A percentile compares a stretch with the other conserved stretches of the same genome.
Conservation (phyloP, 192 early-diverging fungal genomes). For the Borealophlyctis nickersoniae region DNA sequence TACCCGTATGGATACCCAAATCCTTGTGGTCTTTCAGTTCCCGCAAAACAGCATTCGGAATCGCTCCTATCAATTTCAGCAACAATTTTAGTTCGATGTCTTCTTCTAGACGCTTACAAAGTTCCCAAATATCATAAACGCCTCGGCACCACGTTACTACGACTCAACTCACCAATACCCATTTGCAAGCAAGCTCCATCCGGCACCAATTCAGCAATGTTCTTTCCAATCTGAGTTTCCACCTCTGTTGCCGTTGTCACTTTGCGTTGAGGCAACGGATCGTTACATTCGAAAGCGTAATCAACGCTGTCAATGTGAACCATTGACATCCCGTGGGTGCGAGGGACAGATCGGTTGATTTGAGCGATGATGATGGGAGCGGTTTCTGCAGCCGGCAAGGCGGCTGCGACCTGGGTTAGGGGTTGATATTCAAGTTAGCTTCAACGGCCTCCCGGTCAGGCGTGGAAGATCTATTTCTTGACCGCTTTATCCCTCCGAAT, state of each 20-base stretch:
- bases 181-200: constrained; percentile 53
- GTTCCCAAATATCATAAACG: not conserved
- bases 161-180: constrained; percentile 37
- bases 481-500: too few species aligned
- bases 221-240: constrained; percentile 43
- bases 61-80: constrained; percentile 18
- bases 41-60: constrained; percentile 51
- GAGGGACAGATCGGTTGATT: constrained; percentile 44
- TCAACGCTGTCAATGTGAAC: constrained; percentile 45
- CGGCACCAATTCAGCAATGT: constrained; percentile 39
- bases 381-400: constrained; percentile 40
- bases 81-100: not conserved
- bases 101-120: not conserved
- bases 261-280: constrained; percentile 24
- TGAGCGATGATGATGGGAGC: constrained; percentile 45
- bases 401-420: constrained; percentile 20
- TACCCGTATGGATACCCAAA: constrained; percentile 52
- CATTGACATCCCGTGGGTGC: constrained; percentile 40
- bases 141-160: not conserved
- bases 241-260: constrained; percentile 17
- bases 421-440: not conserved
- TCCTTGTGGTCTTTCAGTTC: constrained; percentile 41
- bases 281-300: constrained; percentile 41
- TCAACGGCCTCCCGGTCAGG: not conserved
- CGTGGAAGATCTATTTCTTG: too few species aligned